These are phyloP conservation scores for Dryadomyces sulphureus DNA, from an alignment of 2,329 filamentous ascomycete species.

Conservation along the genomic window DNA sequence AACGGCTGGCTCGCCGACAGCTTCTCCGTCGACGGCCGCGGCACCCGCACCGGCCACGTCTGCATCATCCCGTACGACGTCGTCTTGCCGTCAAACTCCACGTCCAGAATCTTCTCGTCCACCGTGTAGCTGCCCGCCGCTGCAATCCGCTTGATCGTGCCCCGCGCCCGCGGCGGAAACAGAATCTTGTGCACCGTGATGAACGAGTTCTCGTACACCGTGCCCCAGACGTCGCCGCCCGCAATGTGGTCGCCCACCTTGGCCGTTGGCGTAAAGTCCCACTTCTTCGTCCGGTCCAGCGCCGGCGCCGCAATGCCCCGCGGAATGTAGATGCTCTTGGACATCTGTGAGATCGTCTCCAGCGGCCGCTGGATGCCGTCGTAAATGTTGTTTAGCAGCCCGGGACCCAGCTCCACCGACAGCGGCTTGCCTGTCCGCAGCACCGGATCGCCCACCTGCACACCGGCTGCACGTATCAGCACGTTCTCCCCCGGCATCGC, in stretches of 20 bases:
- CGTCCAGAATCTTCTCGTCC: constrained; percentile 81
- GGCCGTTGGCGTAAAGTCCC: constrained; percentile 82
- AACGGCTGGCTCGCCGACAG: constrained; percentile 80
- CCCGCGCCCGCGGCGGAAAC: constrained; percentile 74
- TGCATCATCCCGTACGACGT: constrained; percentile 97
- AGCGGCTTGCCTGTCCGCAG: constrained; percentile 82
- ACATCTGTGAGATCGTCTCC: constrained; percentile 61
- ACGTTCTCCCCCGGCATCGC: no score
- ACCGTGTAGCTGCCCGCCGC: constrained; percentile 88
- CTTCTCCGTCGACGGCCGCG: constrained; percentile 84
- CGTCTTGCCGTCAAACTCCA: constrained; percentile 96
- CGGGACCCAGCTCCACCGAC: constrained; percentile 92
- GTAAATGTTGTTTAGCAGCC: constrained; percentile 97
- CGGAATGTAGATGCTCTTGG: constrained; percentile 92
- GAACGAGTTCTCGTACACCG: constrained; percentile 90
- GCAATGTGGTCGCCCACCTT: constrained; percentile 97
- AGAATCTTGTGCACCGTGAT: constrained; percentile 88
- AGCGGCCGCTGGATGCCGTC: constrained; percentile 97
- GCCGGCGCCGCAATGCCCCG: constrained; percentile 80
- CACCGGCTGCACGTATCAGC: constrained; percentile 50
- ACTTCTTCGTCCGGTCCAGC: constrained; percentile 82
- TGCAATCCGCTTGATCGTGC: constrained; percentile 83
- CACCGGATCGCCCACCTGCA: constrained; percentile 92
- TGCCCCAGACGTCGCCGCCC: constrained; percentile 90
- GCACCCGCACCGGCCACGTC: constrained; percentile 92